Conservation (phyloP, 495 filamentous ascomycete species). For the Friedmanniomyces simplex region DNA sequence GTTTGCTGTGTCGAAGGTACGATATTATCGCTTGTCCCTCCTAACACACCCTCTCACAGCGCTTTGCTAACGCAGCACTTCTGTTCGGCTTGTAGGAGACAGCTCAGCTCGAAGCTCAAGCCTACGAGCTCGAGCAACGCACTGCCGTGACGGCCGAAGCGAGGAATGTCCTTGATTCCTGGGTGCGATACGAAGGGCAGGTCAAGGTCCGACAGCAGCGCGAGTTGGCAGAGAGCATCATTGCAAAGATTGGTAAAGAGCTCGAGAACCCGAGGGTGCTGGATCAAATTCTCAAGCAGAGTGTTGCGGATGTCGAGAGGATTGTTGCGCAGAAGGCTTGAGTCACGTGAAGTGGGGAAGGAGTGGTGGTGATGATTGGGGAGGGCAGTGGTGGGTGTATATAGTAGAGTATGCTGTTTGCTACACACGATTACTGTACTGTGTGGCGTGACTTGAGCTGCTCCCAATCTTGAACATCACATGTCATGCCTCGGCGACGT, state of each 20-base stretch:
- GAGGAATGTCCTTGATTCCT: constrained; percentile 90
- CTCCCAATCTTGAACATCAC: too few species aligned
- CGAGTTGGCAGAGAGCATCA: constrained; percentile 85
- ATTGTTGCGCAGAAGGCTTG: constrained; percentile 18
- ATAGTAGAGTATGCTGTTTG: constrained; percentile 2
- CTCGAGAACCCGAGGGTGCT: constrained; percentile 92
- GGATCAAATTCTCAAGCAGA: constrained; percentile 92
- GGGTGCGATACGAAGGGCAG: constrained; percentile 96
- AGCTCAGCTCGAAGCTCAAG: constrained; percentile 85
- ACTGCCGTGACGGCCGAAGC: constrained; percentile 83
- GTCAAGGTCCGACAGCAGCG: constrained; percentile 96
- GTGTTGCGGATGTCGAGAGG: constrained; percentile 93
- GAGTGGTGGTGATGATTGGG: not conserved
- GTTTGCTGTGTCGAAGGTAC: constrained; percentile 95
- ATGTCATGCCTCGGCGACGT: too few species aligned
- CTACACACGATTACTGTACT: too few species aligned
- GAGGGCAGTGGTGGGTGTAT: not conserved
- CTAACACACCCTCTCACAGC: not conserved
- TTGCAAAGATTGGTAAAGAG: constrained; percentile 95
- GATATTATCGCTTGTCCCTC: too few species aligned
- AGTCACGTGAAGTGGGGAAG: not conserved
- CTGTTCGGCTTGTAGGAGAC: constrained; percentile 65
- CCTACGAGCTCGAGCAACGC: constrained; percentile 92
- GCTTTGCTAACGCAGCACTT: not conserved
- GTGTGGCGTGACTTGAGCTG: too few species aligned